Evolutionary conservation across 345 rosid genomes (phyloP), one percentile per base, ranked within the genome.

Genomic region (Erodium maritimum): DNA sequence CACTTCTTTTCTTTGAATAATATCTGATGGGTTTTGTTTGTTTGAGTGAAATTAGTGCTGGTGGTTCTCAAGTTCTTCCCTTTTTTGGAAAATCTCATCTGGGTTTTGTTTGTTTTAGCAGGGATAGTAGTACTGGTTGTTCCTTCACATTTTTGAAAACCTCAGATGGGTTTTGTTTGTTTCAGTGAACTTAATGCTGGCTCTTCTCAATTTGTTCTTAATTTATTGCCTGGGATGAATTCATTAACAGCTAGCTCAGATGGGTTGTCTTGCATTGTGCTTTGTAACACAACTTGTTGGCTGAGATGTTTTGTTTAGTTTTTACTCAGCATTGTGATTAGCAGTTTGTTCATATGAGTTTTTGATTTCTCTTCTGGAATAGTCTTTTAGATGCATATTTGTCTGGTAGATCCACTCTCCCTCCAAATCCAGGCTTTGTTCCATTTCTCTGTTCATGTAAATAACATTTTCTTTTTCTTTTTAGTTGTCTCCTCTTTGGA

Each of bases 231-330:
- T 29, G 34, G 8, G 8, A 29, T 29, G 34, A 56, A 53, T 65
- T 65, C n/a, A n/a, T n/a, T n/a, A n/a, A n/a, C n/a, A n/a, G 59
- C 23, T 60, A 60, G 70, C 60, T 71, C 73, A 65, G 50, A 20
- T 25, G 56, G 48, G n/a, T 46, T 59, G n/a, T n/a, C n/a, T n/a
- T n/a, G n/a, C n/a, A n/a, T n/a, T n/a, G n/a, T n/a, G n/a, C n/a
- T n/a, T n/a, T n/a, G n/a, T n/a, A n/a, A n/a, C n/a, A n/a, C n/a
- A n/a, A n/a, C n/a, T n/a, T n/a, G n/a, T n/a, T n/a, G n/a, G n/a
- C n/a, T n/a, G n/a, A n/a, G n/a, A n/a, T n/a, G n/a, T n/a, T n/a
- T n/a, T n/a, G n/a, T n/a, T n/a, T n/a, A n/a, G n/a, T n/a, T n/a
- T n/a, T n/a, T n/a, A n/a, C n/a, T n/a, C n/a, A n/a, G n/a, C 5